phyloP scores from a whole-genome alignment of 2,329 filamentous ascomycete genomes.

The Apiospora kogelbergensis region DNA sequence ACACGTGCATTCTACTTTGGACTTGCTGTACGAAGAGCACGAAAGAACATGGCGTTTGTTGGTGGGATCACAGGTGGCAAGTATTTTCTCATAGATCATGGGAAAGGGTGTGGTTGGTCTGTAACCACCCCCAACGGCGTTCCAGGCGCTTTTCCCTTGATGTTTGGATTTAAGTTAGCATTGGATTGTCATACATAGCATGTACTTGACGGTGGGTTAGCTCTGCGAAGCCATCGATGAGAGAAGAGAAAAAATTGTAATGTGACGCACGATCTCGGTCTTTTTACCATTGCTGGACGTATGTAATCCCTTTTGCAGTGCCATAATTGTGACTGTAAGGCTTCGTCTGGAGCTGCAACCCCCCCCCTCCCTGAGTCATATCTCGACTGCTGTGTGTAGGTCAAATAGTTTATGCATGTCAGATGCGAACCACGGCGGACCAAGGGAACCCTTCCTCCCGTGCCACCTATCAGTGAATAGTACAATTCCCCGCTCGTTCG shows the following conservation, averaged over 20 bases:
- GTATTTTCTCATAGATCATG: neutral
- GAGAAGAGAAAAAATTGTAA: neutral
- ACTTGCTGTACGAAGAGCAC: neutral
- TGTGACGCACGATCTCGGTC: neutral
- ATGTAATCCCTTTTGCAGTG: neutral
- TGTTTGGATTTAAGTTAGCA: neutral
- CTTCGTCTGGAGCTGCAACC: neutral
- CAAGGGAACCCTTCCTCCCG: neutral
- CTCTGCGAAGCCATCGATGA: neutral
- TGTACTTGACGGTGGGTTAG: neutral
- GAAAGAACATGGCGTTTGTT: neutral
- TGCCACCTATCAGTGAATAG: neutral
- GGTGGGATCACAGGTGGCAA: neutral
- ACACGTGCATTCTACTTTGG: neutral
- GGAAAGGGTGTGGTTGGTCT: neutral
- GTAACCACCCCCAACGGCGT: neutral
- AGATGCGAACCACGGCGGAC: conserved; percentile 4
- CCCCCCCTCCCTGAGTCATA: neutral
- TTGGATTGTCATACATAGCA: neutral
- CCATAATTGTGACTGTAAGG: neutral
- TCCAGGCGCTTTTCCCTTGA: neutral
- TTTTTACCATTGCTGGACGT: neutral
- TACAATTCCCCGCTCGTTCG: neutral
- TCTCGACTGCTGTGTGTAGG: neutral
- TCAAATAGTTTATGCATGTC: conserved; percentile 2